Conservation (phyloP, 2,329 filamentous ascomycete genomes). For the Colletotrichum tamarilloi region DNA sequence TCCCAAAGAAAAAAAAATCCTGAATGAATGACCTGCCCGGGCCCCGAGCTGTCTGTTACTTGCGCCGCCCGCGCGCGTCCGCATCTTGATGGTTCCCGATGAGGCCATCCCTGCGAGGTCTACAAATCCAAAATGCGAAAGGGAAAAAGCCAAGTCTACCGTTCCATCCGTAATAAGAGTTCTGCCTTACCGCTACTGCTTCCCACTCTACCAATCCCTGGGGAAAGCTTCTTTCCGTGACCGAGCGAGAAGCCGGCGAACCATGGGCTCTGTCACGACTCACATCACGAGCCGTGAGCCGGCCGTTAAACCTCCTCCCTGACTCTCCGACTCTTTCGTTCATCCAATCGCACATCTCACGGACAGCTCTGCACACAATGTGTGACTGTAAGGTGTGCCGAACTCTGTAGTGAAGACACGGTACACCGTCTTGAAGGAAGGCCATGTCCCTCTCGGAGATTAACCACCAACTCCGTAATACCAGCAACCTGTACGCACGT, state of each 20-base stretch:
- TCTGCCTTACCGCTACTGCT: constrained; percentile 12
- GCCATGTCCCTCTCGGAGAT: neutral
- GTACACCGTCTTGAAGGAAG: neutral
- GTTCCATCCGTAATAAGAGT: neutral
- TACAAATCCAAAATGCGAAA: neutral
- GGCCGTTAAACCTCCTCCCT: neutral
- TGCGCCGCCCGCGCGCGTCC: neutral
- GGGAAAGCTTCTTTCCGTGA: neutral
- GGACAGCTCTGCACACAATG: neutral
- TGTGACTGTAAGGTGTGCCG: neutral
- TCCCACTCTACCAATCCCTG: neutral
- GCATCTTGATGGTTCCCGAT: neutral
- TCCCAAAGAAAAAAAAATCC: neutral
- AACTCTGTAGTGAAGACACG: neutral
- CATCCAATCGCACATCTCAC: neutral
- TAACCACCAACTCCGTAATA: neutral
- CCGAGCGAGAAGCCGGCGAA: too few relatives aligned
- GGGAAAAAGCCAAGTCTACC: neutral
- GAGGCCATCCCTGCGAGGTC: neutral
- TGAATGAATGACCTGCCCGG: neutral
- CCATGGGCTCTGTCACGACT: too few relatives aligned
- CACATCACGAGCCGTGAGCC: neutral
- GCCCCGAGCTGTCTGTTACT: neutral
- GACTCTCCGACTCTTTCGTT: neutral
- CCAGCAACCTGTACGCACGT: neutral